These are phyloP conservation scores for Rhizomucor pusillus DNA, from an alignment of 371 early-diverging fungal species.

Conservation along the genomic window DNA sequence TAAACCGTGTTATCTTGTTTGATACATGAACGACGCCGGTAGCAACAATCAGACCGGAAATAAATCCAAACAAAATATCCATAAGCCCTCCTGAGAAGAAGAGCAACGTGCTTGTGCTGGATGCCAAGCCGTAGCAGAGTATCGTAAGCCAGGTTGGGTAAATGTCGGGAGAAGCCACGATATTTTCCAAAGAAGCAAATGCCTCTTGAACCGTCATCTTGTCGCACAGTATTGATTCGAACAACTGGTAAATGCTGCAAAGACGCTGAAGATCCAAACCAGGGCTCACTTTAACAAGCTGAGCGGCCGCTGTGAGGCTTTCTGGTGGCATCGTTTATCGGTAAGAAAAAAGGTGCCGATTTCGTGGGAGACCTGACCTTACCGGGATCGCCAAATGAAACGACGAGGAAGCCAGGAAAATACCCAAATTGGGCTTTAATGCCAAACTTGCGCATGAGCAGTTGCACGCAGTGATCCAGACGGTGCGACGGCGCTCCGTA, in stretches of 20 bases:
- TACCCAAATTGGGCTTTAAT: conserved; percentile 53
- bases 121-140: conserved; percentile 51
- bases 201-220: conserved; percentile 52
- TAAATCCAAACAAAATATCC: conserved; percentile 46
- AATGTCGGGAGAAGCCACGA: conserved; percentile 33
- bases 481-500: conserved; percentile 78
- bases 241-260: conserved; percentile 52
- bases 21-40: conserved; percentile 52
- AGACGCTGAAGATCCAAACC: conserved; percentile 57
- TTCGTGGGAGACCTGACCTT: conserved; percentile 22
- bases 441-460: conserved; percentile 44
- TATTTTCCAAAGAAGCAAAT: conserved; percentile 45
- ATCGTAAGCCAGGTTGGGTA: conserved; percentile 51
- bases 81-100: conserved; percentile 57
- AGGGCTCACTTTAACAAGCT: conserved; percentile 51
- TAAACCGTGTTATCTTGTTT: conserved; percentile 52
- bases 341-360: neutral
- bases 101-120: conserved; percentile 55
- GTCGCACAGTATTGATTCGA: conserved; percentile 49
- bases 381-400: conserved; percentile 60
- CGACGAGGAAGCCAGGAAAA: conserved; percentile 61
- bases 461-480: conserved; percentile 58
- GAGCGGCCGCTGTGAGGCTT: conserved; percentile 45
- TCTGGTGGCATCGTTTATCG: conserved; percentile 10
- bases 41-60: conserved; percentile 45